Evolutionary conservation across 1,284 basidiomycete genomes (phyloP).

Genomic region (Ceratobasidium sp.): DNA sequence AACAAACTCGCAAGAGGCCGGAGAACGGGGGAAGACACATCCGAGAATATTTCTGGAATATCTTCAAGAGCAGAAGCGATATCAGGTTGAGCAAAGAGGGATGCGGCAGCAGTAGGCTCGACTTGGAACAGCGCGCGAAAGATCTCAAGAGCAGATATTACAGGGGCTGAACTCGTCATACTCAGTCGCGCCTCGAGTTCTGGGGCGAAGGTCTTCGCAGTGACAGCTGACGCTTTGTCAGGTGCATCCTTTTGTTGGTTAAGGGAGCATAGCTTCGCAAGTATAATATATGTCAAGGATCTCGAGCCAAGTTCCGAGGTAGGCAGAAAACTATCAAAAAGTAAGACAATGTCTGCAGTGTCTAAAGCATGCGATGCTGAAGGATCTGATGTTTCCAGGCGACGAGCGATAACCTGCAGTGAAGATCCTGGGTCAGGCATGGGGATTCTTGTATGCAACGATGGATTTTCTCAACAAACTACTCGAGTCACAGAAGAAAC

Average conservation of each 20-base stretch:
- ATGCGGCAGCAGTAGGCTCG: conserved; percentile 73
- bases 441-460: neutral
- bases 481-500: neutral
- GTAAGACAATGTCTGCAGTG: neutral
- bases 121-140: conserved; percentile 82
- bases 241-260: conserved; percentile 8
- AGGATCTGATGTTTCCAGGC: conserved; percentile 7
- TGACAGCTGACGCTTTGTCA: conserved; percentile 11
- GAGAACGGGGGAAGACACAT: conserved; percentile 60
- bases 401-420: conserved; percentile 17
- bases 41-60: conserved; percentile 71
- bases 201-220: conserved; percentile 1
- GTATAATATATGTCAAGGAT: conserved; percentile 29
- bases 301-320: conserved; percentile 15
- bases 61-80: conserved; percentile 74
- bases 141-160: conserved; percentile 64
- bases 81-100: conserved; percentile 73
- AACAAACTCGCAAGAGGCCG: conserved; percentile 77
- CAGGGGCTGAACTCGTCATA: conserved; percentile 26
- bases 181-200: conserved; percentile 35
- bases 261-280: conserved; percentile 24
- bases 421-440: conserved; percentile 11
- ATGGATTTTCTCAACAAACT: neutral
- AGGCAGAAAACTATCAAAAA: conserved; percentile 40
- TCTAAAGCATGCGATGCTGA: neutral